Conservation (phyloP, 768 basidiomycete genomes). For the Suillus fuscotomentosus region DNA sequence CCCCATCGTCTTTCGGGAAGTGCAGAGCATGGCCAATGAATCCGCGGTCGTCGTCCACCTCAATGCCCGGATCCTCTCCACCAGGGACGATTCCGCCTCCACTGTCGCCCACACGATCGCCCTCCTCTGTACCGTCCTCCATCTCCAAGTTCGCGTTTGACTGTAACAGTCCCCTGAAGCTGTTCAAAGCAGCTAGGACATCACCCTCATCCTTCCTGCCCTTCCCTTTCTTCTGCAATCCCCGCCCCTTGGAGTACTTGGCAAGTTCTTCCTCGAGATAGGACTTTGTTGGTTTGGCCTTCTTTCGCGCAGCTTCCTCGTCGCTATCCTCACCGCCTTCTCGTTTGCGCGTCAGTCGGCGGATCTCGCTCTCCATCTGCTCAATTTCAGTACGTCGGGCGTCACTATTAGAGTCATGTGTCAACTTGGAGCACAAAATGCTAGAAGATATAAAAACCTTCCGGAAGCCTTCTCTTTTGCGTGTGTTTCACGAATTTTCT, state of each 20-base stretch:
- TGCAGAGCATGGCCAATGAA: constrained; percentile 72
- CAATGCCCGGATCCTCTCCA: constrained; percentile 55
- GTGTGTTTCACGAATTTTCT: constrained; percentile 74
- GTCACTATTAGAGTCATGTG: constrained; percentile 37
- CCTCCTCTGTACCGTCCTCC: constrained; percentile 17
- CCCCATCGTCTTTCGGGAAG: constrained; percentile 78
- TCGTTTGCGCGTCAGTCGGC: constrained; percentile 65
- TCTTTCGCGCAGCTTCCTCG: constrained; percentile 53
- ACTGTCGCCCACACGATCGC: constrained; percentile 12
- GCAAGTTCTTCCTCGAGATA: constrained; percentile 79
- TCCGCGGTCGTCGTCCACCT: constrained; percentile 74
- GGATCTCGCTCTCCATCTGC: constrained; percentile 87
- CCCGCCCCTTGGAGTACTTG: constrained; percentile 71
- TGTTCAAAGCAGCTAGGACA: constrained; percentile 63
- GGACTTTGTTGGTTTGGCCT: constrained; percentile 61
- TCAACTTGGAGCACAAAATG: neutral
- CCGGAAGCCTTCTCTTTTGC: constrained; percentile 64
- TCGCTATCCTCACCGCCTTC: constrained; percentile 61
- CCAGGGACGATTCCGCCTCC: constrained; percentile 14
- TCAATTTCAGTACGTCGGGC: constrained; percentile 75
- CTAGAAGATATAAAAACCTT: constrained; percentile 42
- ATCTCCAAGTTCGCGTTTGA: constrained; percentile 34
- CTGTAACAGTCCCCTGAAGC: constrained; percentile 72
- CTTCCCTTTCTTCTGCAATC: constrained; percentile 54
- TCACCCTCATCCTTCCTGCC: constrained; percentile 70